Conservation (phyloP, 1,284 basidiomycete species). For the Trichosporon sp. region DNA sequence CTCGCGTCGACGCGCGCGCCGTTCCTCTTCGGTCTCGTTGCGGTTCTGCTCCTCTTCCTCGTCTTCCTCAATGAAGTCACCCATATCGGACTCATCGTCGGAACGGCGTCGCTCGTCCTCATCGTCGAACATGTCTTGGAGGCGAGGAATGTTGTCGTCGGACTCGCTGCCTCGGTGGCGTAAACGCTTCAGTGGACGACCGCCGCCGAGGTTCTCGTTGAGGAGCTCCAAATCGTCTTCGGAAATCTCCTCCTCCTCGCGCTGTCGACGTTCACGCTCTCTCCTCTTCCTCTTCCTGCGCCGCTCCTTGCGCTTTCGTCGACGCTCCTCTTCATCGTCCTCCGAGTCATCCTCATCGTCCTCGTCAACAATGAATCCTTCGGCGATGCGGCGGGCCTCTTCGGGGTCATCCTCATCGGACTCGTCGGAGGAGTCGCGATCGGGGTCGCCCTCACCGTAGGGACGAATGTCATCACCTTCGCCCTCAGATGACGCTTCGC, state of each 20-base stretch:
- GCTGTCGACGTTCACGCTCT: constrained; percentile 23
- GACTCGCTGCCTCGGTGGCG: constrained; percentile 41
- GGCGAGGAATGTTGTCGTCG: constrained; percentile 43
- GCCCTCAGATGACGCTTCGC: constrained; percentile 43
- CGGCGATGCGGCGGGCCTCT: constrained; percentile 42
- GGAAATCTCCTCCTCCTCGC: constrained; percentile 51
- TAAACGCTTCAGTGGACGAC: constrained; percentile 36
- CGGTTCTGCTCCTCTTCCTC: constrained; percentile 53
- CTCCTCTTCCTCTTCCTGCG: constrained; percentile 36
- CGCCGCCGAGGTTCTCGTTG: constrained; percentile 81
- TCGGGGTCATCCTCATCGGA: constrained; percentile 47
- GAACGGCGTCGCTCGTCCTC: constrained; percentile 33
- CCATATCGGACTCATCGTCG: constrained; percentile 56
- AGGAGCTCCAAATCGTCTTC: constrained; percentile 93
- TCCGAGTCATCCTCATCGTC: constrained; percentile 46
- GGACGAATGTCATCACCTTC: constrained; percentile 47
- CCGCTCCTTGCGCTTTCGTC: constrained; percentile 33
- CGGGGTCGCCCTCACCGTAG: constrained; percentile 34
- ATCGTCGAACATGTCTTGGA: constrained; percentile 45
- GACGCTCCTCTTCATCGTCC: constrained; percentile 25
- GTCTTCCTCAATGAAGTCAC: constrained; percentile 85
- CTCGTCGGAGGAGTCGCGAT: constrained; percentile 48
- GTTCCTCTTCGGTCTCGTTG: constrained; percentile 68
- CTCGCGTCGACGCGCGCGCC: constrained; percentile 67
- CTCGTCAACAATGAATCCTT: constrained; percentile 48